Conservation (phyloP, 2,329 filamentous ascomycete species). For the Botrytis galanthina region DNA sequence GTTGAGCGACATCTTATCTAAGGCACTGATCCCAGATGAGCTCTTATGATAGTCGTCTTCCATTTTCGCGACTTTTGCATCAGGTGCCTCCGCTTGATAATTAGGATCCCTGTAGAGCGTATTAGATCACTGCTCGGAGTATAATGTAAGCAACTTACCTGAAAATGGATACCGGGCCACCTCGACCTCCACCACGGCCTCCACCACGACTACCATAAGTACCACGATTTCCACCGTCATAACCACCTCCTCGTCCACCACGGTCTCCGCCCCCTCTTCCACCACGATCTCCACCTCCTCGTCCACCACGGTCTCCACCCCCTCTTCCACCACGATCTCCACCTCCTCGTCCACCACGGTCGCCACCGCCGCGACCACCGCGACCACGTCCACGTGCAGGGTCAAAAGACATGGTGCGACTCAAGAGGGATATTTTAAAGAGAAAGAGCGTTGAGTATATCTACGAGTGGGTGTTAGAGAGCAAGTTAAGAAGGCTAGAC, state of each 20-base stretch:
- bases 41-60: slow-evolving; percentile 37
- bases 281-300: slow-evolving; percentile 27
- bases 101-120: slow-evolving; percentile 29
- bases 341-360: neutral
- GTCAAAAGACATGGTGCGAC: slow-evolving; percentile 8
- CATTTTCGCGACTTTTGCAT: slow-evolving; percentile 32
- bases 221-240: slow-evolving; percentile 29
- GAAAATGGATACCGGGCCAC: slow-evolving; percentile 31
- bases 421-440: neutral
- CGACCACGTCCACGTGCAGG: slow-evolving; percentile 14
- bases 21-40: slow-evolving; percentile 24
- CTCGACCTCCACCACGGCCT: slow-evolving; percentile 32
- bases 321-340: neutral
- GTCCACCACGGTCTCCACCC: neutral
- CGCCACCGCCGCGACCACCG: slow-evolving; percentile 15
- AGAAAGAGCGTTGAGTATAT: neutral
- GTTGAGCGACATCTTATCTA: slow-evolving; percentile 26
- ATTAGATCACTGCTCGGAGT: neutral
- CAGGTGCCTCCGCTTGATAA: slow-evolving; percentile 26
- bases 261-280: neutral
- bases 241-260: neutral
- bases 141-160: slow-evolving; percentile 26
- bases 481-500: neutral
- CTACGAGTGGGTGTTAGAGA: neutral
- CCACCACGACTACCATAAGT: slow-evolving; percentile 27